A percentile compares a stretch with the other conserved stretches of the same genome.
phyloP scores from a whole-genome alignment of 225 moss, liverwort and hornwort genomes.

The Thuidium tamariscinum region DNA sequence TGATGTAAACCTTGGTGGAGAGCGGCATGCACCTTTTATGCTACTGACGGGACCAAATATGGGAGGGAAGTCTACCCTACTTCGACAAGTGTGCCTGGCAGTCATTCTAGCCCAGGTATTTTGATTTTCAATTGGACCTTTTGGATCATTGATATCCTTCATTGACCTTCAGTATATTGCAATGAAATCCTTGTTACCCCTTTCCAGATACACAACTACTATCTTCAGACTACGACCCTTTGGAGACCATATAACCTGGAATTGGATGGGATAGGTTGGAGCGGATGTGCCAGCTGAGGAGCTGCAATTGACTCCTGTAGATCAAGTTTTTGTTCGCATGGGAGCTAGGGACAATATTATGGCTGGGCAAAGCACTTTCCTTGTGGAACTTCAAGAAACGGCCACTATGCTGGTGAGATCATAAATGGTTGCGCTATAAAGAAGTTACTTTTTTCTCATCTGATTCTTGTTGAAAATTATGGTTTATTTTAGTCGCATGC shows the following conservation, averaged over 20 bases:
- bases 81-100: conserved; percentile 91
- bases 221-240: not conserved
- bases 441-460: not conserved
- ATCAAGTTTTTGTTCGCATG: conserved; percentile 93
- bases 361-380: conserved; percentile 98
- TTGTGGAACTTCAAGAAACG: conserved; percentile 98
- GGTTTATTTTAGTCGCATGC: not conserved
- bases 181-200: not conserved
- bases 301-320: conserved; percentile 68
- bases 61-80: conserved; percentile 99
- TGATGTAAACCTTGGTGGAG: conserved; percentile 68
- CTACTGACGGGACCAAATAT: conserved; percentile 96
- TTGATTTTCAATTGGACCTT: not conserved
- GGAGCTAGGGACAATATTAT: conserved; percentile 97
- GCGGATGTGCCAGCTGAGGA: conserved; percentile 85
- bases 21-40: conserved; percentile 66
- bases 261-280: conserved; percentile 55
- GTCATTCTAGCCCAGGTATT: conserved; percentile 88
- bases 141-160: not conserved
- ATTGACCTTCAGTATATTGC: not conserved
- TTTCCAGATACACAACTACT: not conserved
- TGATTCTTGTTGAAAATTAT: not conserved
- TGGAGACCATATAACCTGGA: not conserved
- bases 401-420: conserved; percentile 83
- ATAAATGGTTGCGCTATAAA: not conserved